A percentile compares a stretch with the other conserved stretches of the same genome.
phyloP scores from a whole-genome alignment of 2,329 filamentous ascomycete genomes.

The Xylariales sp. region DNA sequence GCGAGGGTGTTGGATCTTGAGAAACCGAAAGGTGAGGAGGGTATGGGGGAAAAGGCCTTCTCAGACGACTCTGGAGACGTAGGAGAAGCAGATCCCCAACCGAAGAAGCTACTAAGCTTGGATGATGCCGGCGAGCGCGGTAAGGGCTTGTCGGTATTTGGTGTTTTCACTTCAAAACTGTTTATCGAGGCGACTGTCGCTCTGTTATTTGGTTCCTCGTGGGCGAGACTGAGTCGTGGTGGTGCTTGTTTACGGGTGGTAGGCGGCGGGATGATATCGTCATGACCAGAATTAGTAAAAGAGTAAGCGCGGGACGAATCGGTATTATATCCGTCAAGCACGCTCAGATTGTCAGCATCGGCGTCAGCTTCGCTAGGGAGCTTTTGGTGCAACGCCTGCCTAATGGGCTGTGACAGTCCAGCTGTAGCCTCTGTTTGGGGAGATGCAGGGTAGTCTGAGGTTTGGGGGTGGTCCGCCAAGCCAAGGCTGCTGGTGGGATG shows the following conservation, averaged over 20 bases:
- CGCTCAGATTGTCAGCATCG: conserved; percentile 28
- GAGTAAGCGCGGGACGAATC: conserved; percentile 29
- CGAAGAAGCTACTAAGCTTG: conserved; percentile 48
- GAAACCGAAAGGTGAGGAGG: conserved; percentile 45
- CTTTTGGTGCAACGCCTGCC: conserved; percentile 34
- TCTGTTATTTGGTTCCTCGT: conserved; percentile 28
- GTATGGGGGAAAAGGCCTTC: conserved; percentile 38
- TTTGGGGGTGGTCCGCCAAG: conserved; percentile 21
- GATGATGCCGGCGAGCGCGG: conserved; percentile 50
- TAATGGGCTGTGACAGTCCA: conserved; percentile 39
- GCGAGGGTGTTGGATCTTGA: conserved; percentile 31
- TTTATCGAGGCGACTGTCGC: conserved; percentile 14
- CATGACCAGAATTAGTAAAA: conserved; percentile 23
- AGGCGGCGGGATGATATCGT: conserved; percentile 44
- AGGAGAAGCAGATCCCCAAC: conserved; percentile 45
- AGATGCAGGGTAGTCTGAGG: conserved; percentile 39
- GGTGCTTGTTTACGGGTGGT: conserved; percentile 42
- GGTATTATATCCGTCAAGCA: conserved; percentile 27
- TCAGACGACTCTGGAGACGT: conserved; percentile 49
- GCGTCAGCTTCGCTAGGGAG: conserved; percentile 25
- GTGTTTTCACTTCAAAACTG: conserved; percentile 24
- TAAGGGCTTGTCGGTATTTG: conserved; percentile 48
- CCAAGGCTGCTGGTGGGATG: no score
- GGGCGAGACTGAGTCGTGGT: conserved; percentile 48
- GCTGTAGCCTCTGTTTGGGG: conserved; percentile 38